A percentile compares a stretch with the other conserved stretches of the same genome.
Evolutionary conservation across 2,329 filamentous ascomycete species (phyloP).

Genomic region (Fusarium nelsonii): DNA sequence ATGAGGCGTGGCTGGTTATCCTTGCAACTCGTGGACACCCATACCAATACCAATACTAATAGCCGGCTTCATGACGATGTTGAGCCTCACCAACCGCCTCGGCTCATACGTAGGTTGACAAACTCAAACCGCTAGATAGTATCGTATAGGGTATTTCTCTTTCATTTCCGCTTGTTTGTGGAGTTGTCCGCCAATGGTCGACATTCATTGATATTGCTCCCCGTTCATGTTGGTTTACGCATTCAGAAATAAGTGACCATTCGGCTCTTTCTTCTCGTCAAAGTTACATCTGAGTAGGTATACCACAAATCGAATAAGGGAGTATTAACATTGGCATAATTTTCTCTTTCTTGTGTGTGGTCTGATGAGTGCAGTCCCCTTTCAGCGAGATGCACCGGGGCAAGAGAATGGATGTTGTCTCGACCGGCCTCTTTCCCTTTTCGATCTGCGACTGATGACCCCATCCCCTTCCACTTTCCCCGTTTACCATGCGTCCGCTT

Average conservation of each 20-base stretch:
- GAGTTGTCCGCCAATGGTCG: background rate
- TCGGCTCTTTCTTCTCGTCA: background rate
- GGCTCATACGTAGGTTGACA: slow-evolving; percentile 15
- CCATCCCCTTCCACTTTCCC: slow-evolving; percentile 24
- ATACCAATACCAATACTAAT: background rate
- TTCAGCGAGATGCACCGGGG: slow-evolving; percentile 47
- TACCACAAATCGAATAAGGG: slow-evolving; percentile 15
- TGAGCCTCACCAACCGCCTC: slow-evolving; percentile 40
- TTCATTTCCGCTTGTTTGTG: slow-evolving; percentile 13
- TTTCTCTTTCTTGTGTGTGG: slow-evolving; percentile 24
- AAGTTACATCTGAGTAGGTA: slow-evolving; percentile 20
- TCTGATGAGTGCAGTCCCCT: slow-evolving; percentile 42
- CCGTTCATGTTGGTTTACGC: slow-evolving; percentile 1
- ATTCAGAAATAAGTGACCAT: background rate
- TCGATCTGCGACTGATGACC: slow-evolving; percentile 41
- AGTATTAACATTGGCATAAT: slow-evolving; percentile 25
- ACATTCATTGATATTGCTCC: background rate
- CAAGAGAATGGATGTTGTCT: slow-evolving; percentile 37
- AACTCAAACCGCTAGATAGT: slow-evolving; percentile 4
- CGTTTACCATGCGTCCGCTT: slow-evolving; percentile 19
- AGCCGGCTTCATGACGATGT: slow-evolving; percentile 32
- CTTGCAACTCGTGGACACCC: slow-evolving; percentile 30
- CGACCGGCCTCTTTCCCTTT: slow-evolving; percentile 48
- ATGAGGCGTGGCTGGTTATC: slow-evolving; percentile 20
- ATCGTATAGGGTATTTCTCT: background rate